phyloP scores from a whole-genome alignment of 2,329 filamentous ascomycete species.

The Oidium heveae region DNA sequence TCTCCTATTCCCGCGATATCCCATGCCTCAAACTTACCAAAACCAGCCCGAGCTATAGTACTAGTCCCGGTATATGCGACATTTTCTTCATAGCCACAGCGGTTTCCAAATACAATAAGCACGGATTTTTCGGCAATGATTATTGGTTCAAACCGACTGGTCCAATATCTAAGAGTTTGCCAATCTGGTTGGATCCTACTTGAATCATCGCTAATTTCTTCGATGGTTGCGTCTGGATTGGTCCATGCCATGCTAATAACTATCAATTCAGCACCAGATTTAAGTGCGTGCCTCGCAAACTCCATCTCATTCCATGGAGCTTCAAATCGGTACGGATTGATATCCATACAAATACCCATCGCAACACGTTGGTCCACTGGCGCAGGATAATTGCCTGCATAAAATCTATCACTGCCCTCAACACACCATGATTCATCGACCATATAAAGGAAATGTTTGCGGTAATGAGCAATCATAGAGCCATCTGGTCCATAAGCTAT shows the following conservation, averaged over 20 bases:
- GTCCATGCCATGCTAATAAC: constrained; percentile 1
- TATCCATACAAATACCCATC: constrained; percentile 1
- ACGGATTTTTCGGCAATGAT: neutral
- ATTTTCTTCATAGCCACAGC: neutral
- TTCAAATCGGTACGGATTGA: neutral
- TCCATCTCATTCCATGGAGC: neutral
- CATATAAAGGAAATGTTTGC: constrained; percentile 1
- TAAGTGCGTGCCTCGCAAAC: neutral
- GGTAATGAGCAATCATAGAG: neutral
- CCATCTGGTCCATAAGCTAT: neutral
- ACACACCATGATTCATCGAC: neutral
- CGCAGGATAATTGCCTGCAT: neutral
- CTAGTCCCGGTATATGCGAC: neutral
- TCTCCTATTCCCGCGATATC: neutral
- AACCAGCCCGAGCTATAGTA: neutral
- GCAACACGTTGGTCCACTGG: neutral
- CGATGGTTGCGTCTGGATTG: neutral
- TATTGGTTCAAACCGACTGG: neutral
- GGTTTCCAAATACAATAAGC: neutral
- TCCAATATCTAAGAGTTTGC: neutral
- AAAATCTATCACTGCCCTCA: neutral
- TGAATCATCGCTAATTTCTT: neutral
- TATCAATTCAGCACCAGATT: neutral
- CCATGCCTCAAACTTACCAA: neutral
- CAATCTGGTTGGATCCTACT: neutral